Evolutionary conservation across 176 grass and related monocot genomes (phyloP).

Genomic region (Carex pumila): DNA sequence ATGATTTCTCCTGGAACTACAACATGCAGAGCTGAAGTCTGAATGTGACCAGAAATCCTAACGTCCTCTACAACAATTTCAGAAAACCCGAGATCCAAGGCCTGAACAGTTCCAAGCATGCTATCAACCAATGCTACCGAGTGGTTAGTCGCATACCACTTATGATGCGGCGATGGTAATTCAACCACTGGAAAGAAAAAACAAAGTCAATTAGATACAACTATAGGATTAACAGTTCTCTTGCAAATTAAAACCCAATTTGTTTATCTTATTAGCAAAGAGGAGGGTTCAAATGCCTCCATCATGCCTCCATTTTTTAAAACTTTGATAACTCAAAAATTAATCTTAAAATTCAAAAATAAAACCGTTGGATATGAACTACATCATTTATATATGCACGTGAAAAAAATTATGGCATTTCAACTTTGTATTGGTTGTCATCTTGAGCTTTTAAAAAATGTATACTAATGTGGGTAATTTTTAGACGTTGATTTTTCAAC

Average conservation of each 20-base stretch:
- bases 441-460: no score
- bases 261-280: not conserved
- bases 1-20: constrained; percentile 65
- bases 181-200: constrained; percentile 48
- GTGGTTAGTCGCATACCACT: constrained; percentile 65
- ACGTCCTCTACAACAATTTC: constrained; percentile 77
- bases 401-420: no score
- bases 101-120: constrained; percentile 47
- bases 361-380: no score
- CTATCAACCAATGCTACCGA: constrained; percentile 64
- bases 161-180: constrained; percentile 76
- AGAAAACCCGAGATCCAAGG: constrained; percentile 59
- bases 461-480: no score
- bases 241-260: not conserved
- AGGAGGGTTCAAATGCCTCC: no score
- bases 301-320: no score
- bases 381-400: no score
- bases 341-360: no score
- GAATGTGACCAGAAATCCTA: constrained; percentile 79
- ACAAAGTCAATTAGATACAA: constrained; percentile 10
- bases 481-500: no score
- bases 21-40: constrained; percentile 79
- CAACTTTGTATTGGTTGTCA: no score
- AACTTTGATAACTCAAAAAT: no score
- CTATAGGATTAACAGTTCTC: not conserved